A percentile compares a stretch with the other conserved stretches of the same genome.
phyloP scores from a whole-genome alignment of 2,329 filamentous ascomycete species.

The Aquanectria penicillioides region DNA sequence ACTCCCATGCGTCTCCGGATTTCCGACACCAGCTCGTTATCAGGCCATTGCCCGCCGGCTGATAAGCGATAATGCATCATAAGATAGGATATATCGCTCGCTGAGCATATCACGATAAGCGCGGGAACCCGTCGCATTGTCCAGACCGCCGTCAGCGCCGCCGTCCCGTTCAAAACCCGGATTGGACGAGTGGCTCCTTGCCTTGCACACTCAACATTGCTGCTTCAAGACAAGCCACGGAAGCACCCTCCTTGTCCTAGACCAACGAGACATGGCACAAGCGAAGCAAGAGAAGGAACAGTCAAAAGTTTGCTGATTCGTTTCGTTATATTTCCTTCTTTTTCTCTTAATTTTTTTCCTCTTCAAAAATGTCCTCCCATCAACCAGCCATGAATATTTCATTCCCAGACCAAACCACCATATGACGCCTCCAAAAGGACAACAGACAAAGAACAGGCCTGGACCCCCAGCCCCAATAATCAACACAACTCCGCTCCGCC shows the following conservation, averaged over 20 bases:
- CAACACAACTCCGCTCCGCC: conserved; percentile 40
- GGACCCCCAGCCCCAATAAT: conserved; percentile 26
- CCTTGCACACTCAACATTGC: no score
- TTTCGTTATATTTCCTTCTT: background rate
- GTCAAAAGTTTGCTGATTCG: conserved; percentile 11
- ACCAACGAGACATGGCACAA: background rate
- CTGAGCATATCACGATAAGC: background rate
- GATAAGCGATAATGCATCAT: background rate
- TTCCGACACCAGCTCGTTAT: background rate
- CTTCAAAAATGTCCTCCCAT: conserved; percentile 9
- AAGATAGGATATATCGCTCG: background rate
- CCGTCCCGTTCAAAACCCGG: background rate
- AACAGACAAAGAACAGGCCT: conserved; percentile 21
- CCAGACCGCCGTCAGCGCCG: background rate
- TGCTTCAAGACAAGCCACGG: no score
- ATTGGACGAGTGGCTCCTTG: no score
- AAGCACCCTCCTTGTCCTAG: no score
- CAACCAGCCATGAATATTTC: conserved; percentile 23
- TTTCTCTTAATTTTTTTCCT: background rate
- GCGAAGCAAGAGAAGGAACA: background rate
- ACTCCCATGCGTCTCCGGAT: background rate
- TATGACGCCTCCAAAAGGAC: conserved; percentile 38
- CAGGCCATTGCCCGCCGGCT: background rate
- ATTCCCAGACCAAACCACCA: conserved; percentile 37
- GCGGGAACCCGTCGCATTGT: no score